Percentiles rank a stretch among this genome's conserved stretches.
Conservation (phyloP, 352 stramenopile genomes). For the Pseudoperonospora humuli region DNA sequence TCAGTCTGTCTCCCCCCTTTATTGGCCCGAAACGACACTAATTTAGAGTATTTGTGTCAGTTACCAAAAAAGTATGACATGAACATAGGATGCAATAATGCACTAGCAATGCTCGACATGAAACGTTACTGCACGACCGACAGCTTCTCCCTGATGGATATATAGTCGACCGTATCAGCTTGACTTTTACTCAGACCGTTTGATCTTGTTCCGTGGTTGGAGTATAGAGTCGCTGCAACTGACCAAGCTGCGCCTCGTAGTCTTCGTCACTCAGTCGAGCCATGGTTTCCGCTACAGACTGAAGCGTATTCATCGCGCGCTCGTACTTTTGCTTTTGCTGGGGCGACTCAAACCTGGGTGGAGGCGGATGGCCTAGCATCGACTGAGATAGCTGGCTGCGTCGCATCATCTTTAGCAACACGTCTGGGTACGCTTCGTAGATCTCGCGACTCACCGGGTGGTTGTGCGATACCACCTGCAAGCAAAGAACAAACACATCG, state of each 20-base stretch:
- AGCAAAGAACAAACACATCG: neutral
- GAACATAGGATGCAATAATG: neutral
- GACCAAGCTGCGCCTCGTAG: slow-evolving; percentile 63
- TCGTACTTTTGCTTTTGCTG: slow-evolving; percentile 77
- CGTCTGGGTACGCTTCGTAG: slow-evolving; percentile 79
- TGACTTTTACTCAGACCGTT: slow-evolving; percentile 40
- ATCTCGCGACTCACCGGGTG: slow-evolving; percentile 79
- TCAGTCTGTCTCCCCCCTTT: no score
- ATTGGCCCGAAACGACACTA: no score
- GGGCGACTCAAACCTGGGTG: slow-evolving; percentile 68
- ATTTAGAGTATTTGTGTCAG: no score
- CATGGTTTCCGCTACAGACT: slow-evolving; percentile 69
- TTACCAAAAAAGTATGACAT: no score
- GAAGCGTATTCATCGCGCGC: slow-evolving; percentile 50
- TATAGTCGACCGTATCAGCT: slow-evolving; percentile 4
- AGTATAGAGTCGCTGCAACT: slow-evolving; percentile 75
- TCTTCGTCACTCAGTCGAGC: slow-evolving; percentile 60
- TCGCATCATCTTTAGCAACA: slow-evolving; percentile 79
- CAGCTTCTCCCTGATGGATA: slow-evolving; percentile 11
- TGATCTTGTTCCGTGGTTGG: slow-evolving; percentile 40
- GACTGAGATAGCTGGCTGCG: slow-evolving; percentile 59
- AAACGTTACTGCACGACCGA: slow-evolving; percentile 4
- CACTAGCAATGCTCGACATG: slow-evolving; percentile 7
- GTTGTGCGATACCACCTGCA: slow-evolving; percentile 78
- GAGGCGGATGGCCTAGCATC: slow-evolving; percentile 54